Conservation (phyloP, 148 eudicot species). For the Suaeda aralocaspica region DNA sequence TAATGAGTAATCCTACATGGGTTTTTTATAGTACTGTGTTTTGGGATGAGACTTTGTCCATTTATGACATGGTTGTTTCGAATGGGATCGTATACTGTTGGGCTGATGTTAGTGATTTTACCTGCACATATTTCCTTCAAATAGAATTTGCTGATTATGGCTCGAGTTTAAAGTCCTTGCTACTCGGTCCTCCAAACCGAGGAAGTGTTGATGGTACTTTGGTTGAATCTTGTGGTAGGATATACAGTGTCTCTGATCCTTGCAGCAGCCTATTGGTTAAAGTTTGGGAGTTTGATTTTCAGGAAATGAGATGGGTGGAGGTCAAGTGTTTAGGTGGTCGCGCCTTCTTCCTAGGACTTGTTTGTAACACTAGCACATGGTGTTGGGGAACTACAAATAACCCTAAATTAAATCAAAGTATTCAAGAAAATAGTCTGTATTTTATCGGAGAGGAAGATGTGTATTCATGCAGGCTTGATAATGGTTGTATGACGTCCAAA, state of each 20-base stretch:
- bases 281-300: constrained; percentile 5
- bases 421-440: background rate
- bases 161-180: background rate
- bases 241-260: background rate
- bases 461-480: background rate
- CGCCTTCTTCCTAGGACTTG: background rate
- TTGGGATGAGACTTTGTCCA: no score
- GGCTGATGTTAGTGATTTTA: background rate
- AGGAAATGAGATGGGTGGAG: background rate
- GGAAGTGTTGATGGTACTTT: background rate
- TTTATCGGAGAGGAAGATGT: background rate
- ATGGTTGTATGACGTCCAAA: background rate
- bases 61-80: background rate
- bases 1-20: background rate
- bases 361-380: constrained; percentile 4
- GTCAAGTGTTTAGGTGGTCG: constrained; percentile 11
- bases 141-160: background rate
- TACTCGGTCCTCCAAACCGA: background rate
- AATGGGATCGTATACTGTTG: background rate
- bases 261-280: background rate
- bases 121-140: background rate
- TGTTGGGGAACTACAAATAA: constrained; percentile 3
- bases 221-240: constrained; percentile 1
- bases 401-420: background rate
- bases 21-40: no score